Evolutionary conservation across 192 early-diverging fungal genomes (phyloP).

Genomic region (Backusella morwellensis): DNA sequence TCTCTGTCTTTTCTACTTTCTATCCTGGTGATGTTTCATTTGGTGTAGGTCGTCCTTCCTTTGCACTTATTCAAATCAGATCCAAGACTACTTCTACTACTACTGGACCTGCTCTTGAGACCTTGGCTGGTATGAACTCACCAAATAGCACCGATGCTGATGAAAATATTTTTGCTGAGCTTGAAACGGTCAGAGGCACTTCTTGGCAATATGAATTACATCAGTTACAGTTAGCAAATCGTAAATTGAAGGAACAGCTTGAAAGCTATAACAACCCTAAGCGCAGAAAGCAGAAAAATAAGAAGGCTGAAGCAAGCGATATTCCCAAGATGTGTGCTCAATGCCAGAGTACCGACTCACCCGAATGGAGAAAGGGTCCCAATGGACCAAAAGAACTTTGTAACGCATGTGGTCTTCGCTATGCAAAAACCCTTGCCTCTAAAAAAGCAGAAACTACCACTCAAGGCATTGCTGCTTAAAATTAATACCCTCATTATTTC

Average conservation of each 20-base stretch:
- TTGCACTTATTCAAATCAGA: slow-evolving; percentile 30
- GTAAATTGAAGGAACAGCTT: slow-evolving; percentile 55
- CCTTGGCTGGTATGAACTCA: slow-evolving; percentile 12
- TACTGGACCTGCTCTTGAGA: background rate
- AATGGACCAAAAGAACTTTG: slow-evolving; percentile 62
- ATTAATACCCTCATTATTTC: background rate
- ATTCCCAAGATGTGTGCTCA: slow-evolving; percentile 29
- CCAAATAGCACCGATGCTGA: background rate
- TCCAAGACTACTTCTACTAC: background rate
- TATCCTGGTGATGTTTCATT: slow-evolving; percentile 33
- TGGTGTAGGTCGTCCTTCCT: slow-evolving; percentile 23
- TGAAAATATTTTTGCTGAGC: slow-evolving; percentile 47
- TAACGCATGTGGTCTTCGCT: slow-evolving; percentile 62
- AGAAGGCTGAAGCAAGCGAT: background rate
- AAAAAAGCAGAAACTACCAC: background rate
- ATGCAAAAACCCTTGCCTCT: slow-evolving; percentile 38
- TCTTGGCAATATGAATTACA: slow-evolving; percentile 66
- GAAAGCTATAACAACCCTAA: slow-evolving; percentile 34
- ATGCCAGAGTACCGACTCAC: slow-evolving; percentile 26
- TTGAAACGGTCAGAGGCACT: slow-evolving; percentile 44
- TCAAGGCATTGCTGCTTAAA: background rate
- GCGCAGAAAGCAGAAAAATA: slow-evolving; percentile 34
- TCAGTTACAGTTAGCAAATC: slow-evolving; percentile 55
- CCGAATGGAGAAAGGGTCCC: slow-evolving; percentile 51
- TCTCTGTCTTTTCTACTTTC: slow-evolving; percentile 35